Percentiles rank a stretch among this genome's conserved stretches.
These are phyloP conservation scores for Ascochyta koolunga DNA, from an alignment of 2,329 filamentous ascomycete genomes.

Conservation along the genomic window DNA sequence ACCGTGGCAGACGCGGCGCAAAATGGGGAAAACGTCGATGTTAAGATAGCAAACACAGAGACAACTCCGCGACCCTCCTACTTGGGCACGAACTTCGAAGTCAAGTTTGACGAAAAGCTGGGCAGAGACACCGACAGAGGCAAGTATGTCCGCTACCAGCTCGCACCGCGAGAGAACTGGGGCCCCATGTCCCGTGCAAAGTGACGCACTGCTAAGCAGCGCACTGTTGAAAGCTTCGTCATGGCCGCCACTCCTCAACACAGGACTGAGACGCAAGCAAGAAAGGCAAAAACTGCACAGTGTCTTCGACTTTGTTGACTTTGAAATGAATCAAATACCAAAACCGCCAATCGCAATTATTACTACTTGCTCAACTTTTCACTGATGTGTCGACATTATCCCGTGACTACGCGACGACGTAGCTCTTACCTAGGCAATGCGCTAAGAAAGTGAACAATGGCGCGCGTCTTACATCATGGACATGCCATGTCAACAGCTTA, in stretches of 20 bases:
- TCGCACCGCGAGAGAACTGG: slow-evolving; percentile 92
- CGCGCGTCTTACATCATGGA: slow-evolving; percentile 14
- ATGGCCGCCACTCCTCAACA: background rate
- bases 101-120: slow-evolving; percentile 81
- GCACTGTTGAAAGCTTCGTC: slow-evolving; percentile 8
- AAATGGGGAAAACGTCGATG: slow-evolving; percentile 2
- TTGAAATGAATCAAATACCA: background rate
- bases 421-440: background rate
- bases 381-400: background rate
- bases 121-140: slow-evolving; percentile 70
- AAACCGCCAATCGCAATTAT: background rate
- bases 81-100: slow-evolving; percentile 54
- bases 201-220: slow-evolving; percentile 22
- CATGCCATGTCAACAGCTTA: background rate
- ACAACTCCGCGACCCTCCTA: slow-evolving; percentile 29
- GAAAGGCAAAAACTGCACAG: background rate
- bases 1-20: slow-evolving; percentile 8
- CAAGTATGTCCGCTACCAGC: slow-evolving; percentile 83
- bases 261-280: background rate
- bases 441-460: slow-evolving; percentile 2
- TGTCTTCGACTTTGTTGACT: background rate
- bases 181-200: slow-evolving; percentile 73
- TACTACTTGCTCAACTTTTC: background rate
- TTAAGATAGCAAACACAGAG: slow-evolving; percentile 9
- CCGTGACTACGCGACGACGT: slow-evolving; percentile 5